Conservation (phyloP, 2,329 filamentous ascomycete species). For the Colletotrichum falcatum region DNA sequence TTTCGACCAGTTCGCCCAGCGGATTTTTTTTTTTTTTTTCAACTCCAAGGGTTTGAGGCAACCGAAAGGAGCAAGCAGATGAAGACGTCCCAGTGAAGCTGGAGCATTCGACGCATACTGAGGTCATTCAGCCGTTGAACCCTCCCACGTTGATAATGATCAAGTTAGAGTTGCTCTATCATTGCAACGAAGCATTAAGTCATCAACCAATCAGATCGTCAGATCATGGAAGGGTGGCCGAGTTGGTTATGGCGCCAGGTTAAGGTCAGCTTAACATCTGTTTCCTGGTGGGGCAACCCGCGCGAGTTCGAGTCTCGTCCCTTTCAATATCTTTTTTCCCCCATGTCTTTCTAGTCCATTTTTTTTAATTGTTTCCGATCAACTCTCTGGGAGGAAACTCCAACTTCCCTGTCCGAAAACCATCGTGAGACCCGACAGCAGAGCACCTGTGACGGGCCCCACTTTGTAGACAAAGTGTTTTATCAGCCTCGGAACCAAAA, state of each 20-base stretch:
- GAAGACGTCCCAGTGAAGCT: too few species aligned
- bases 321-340: neutral
- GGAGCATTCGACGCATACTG: too few species aligned
- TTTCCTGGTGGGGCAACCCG: constrained; percentile 9
- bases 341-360: too few species aligned
- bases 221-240: neutral
- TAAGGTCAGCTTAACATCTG: constrained; percentile 7
- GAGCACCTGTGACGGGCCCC: too few species aligned
- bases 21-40: too few species aligned
- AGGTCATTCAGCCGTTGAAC: too few species aligned
- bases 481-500: neutral
- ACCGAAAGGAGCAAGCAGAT: too few species aligned
- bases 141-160: too few species aligned
- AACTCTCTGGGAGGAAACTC: neutral
- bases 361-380: neutral
- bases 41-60: too few species aligned
- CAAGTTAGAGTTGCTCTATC: fast-evolving
- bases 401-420: neutral
- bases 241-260: constrained; percentile 9
- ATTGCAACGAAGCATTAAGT: too few species aligned
- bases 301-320: constrained; percentile 9
- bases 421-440: neutral
- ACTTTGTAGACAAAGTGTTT: neutral
- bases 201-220: neutral
- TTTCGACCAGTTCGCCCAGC: too few species aligned